These are phyloP conservation scores for Meredithiella fracta DNA, from an alignment of 2,329 filamentous ascomycete genomes.

Conservation along the genomic window DNA sequence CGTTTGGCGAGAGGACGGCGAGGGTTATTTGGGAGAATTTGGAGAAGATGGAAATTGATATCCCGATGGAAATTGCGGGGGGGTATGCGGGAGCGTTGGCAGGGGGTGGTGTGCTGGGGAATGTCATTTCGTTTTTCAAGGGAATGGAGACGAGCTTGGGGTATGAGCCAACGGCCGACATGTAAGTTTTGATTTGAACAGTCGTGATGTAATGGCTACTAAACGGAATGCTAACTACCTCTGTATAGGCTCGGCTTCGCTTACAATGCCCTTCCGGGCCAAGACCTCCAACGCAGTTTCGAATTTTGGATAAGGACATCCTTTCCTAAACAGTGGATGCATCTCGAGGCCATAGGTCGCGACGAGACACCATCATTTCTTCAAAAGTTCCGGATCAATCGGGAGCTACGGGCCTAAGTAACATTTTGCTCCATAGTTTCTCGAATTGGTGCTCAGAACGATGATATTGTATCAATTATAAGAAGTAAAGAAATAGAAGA, in stretches of 20 bases:
- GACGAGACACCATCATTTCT: slow-evolving; percentile 28
- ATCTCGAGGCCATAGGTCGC: slow-evolving; percentile 40
- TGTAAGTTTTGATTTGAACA: slow-evolving; percentile 37
- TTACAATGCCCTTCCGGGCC: slow-evolving; percentile 55
- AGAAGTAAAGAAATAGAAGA: neutral
- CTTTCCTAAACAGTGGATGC: slow-evolving; percentile 53
- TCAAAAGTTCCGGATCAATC: slow-evolving; percentile 32
- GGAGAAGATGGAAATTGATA: slow-evolving; percentile 57
- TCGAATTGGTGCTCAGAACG: neutral
- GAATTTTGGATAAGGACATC: slow-evolving; percentile 55
- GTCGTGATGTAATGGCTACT: neutral
- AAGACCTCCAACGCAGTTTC: slow-evolving; percentile 49
- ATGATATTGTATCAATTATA: neutral
- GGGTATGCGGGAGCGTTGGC: slow-evolving; percentile 65
- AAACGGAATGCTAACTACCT: neutral
- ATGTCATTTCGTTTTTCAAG: slow-evolving; percentile 48
- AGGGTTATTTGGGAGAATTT: slow-evolving; percentile 57
- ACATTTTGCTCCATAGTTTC: neutral
- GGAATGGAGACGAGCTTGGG: slow-evolving; percentile 51
- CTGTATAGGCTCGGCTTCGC: slow-evolving; percentile 50
- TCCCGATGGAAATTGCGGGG: slow-evolving; percentile 56
- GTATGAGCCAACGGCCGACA: slow-evolving; percentile 47
- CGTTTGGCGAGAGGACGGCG: slow-evolving; percentile 41
- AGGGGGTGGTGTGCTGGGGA: slow-evolving; percentile 52
- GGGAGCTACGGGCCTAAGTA: slow-evolving; percentile 31